These are phyloP conservation scores for Sarcomyxa edulis DNA, from an alignment of 768 basidiomycete species.

Conservation along the genomic window DNA sequence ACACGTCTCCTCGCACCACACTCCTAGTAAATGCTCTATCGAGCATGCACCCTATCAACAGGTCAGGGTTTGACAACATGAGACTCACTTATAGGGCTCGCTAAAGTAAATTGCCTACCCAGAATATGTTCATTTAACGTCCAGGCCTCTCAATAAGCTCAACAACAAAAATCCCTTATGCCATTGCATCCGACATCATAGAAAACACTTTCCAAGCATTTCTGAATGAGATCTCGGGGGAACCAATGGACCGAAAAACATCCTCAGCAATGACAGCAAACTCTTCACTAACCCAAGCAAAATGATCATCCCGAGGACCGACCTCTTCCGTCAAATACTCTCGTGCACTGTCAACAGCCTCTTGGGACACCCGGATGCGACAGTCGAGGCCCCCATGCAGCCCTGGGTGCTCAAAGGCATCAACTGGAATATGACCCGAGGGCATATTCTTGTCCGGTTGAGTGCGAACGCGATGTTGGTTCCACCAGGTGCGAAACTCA, in stretches of 20 bases:
- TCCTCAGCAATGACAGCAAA: background rate
- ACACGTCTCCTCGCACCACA: too few relatives aligned
- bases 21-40: too few relatives aligned
- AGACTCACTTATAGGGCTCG: too few relatives aligned
- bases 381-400: slow-evolving; percentile 11
- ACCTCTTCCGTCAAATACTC: slow-evolving; percentile 12
- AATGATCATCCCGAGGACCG: slow-evolving; percentile 7
- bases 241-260: background rate
- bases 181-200: background rate
- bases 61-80: too few relatives aligned
- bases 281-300: slow-evolving; percentile 6
- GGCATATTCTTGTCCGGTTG: slow-evolving; percentile 18
- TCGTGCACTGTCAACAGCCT: slow-evolving; percentile 6
- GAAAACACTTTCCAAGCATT: slow-evolving; percentile 2
- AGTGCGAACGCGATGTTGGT: slow-evolving; percentile 18
- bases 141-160: too few relatives aligned
- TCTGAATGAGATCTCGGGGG: background rate
- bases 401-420: too few relatives aligned
- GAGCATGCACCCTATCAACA: too few relatives aligned
- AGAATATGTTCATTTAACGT: too few relatives aligned
- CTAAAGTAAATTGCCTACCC: too few relatives aligned
- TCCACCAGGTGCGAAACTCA: slow-evolving; percentile 23
- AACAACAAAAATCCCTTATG: too few relatives aligned
- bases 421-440: too few relatives aligned
- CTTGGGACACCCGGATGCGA: slow-evolving; percentile 9